Percentiles rank a stretch among this genome's conserved stretches.
These are phyloP conservation scores for Aspergillus thermomutatus DNA, from an alignment of 2,329 filamentous ascomycete species.

Conservation along the genomic window DNA sequence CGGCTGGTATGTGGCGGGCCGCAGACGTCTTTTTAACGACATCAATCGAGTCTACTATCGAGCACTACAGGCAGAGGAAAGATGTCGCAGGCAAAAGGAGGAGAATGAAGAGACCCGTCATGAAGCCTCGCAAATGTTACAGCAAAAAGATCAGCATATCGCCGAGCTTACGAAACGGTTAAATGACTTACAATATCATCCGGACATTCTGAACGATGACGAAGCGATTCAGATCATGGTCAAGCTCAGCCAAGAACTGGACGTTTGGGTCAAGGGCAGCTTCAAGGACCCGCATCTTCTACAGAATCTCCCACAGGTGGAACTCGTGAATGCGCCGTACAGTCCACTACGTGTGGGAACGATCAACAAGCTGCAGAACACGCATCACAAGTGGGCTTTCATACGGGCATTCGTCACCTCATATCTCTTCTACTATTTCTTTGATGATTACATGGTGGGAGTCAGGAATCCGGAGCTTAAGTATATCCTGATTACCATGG, in stretches of 20 bases:
- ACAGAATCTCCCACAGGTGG: neutral
- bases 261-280: constrained; percentile 12
- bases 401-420: neutral
- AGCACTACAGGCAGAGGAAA: neutral
- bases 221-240: constrained; percentile 8
- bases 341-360: neutral
- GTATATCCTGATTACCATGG: neutral
- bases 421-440: neutral
- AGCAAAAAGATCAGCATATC: constrained; percentile 9
- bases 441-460: neutral
- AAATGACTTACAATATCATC: neutral
- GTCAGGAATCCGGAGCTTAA: neutral
- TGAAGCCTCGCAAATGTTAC: neutral
- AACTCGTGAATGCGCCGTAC: neutral
- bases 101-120: neutral
- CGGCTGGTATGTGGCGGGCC: neutral
- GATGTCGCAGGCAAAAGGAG: neutral
- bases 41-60: neutral
- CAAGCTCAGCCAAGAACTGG: constrained; percentile 8
- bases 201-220: constrained; percentile 11
- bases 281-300: constrained; percentile 1
- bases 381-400: neutral
- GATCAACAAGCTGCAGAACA: neutral
- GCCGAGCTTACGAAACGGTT: constrained; percentile 2
- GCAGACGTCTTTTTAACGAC: neutral